Evolutionary conservation across 768 basidiomycete genomes (phyloP), one percentile per base, ranked within the genome.

Genomic region (Pleurotus cornucopiae): DNA sequence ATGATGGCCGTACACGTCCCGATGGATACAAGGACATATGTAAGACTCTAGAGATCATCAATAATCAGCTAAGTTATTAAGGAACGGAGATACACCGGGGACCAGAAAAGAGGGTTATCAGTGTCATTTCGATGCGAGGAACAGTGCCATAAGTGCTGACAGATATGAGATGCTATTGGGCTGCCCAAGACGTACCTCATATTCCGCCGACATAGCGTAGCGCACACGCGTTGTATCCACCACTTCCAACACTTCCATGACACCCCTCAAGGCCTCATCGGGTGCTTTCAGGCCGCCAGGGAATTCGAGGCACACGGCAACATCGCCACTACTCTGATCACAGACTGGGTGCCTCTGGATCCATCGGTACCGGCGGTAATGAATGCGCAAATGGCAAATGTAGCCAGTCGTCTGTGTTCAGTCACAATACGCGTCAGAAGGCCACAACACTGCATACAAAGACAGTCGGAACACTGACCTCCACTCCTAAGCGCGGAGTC

Each of bases 1-100:
- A 62, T 46, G 16, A 40, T 20, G 13, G 60, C 54, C 0, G 54
- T 54, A 40, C 60, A 62, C 12, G 54, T 60, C 16, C 61, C 61
- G 25, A 54, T 25, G 6, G 61, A 59, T 4, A 54, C 44, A 18
- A 60, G 57, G 58, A 37, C n/a, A 49, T 30, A 34, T 18, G 23
- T 49, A 49, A 14, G 37, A 49, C 18, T 3, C 45, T 20, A 46
- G 41, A 14, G 41, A 43, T 3, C n/a, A 46, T 12, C 20, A 14
- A 46, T 46, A 46, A 46, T 46, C 45, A 46, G 45, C 7, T 6
- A 6, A 26, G 26, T 26, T 46, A 46, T 46, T 46, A 16, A 46
- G 45, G 45, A 46, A 46, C 45, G n/a, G 18, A 21, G 25, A 16
- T 20, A 1, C 12, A 9, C 45, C 18, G 18, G 20, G 14, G 9